Evolutionary conservation across 306 rosid species (phyloP), one percentile per base, ranked within the genome.

Genomic region (Cicer chorassanicum): DNA sequence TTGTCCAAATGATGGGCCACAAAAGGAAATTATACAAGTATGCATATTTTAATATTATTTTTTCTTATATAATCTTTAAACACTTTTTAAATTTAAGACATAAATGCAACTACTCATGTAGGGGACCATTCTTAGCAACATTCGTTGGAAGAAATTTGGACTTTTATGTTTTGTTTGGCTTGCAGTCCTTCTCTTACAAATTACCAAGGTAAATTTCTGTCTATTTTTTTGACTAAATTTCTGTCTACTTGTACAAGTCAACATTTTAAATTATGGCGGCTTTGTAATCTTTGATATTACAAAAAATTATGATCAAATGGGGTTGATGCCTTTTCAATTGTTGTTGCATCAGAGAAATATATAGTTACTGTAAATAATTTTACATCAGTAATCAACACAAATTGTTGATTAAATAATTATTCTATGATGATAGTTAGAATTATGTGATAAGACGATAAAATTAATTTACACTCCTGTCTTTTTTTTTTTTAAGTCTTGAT

Each of bases 101-200:
- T 34, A 59, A 9, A 77, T 67, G 61, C 14, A 44, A 53, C 14
- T 76, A 44, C 64, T 18, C 11, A 13, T 83, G 76, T 81, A 93
- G 90, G 81, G 83, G 60, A 49, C 86, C 64, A 7, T 90, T 24
- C 40, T 87, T 2, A 80, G 82, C 76, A 89, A 87, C 68, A 87
- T 91, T 18, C 73, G 45, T 56, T 87, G 97, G 97, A 93, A 86
- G 70, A 86, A 90, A 69, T 72, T 85, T 81, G 95, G 90, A 64
- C 88, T 93, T 79, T 85, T 90, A 65, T 78, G 65, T 41, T 87
- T 86, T 54, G 95, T 93, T 72, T 93, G 98, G 98, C 40, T 88
- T 49, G 72, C 90, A 39, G 83, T 80, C 56, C 93, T 90, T 39
- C 77, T 72, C 36, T 55, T 93, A 64, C 93, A 93, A 61, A 82